Evolutionary conservation across 1,284 basidiomycete genomes (phyloP).

Genomic region (Naganishia liquefaciens): DNA sequence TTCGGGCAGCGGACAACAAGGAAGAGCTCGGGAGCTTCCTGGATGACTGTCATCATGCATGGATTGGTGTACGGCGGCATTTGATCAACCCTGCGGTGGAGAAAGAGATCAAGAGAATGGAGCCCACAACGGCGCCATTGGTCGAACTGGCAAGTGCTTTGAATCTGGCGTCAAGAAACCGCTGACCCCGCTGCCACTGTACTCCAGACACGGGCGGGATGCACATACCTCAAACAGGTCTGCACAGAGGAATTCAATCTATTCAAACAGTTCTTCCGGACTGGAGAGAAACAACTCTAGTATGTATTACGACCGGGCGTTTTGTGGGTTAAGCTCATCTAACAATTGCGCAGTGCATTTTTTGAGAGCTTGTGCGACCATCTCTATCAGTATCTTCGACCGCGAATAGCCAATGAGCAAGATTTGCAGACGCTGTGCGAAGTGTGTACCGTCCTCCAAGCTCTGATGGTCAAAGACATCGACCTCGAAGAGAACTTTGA

Average conservation of each 20-base stretch:
- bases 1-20: conserved; percentile 64
- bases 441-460: conserved; percentile 89
- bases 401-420: conserved; percentile 86
- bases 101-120: conserved; percentile 77
- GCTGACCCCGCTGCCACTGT: not conserved
- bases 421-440: conserved; percentile 82
- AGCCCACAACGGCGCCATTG: conserved; percentile 72
- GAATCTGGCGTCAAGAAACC: not conserved
- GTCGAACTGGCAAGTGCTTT: conserved; percentile 70
- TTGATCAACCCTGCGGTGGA: conserved; percentile 69
- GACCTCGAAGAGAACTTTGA: conserved; percentile 43
- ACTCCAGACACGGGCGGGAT: conserved; percentile 76
- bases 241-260: conserved; percentile 84
- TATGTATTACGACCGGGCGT: conserved; percentile 55
- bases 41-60: conserved; percentile 78
- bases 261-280: conserved; percentile 78
- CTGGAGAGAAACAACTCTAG: conserved; percentile 82
- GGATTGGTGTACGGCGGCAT: conserved; percentile 69
- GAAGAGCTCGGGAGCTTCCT: conserved; percentile 75
- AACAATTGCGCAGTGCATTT: conserved; percentile 64
- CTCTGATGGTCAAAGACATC: conserved; percentile 83
- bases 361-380: conserved; percentile 87
- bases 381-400: conserved; percentile 87
- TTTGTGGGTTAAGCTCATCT: not conserved
- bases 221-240: conserved; percentile 82